Percentiles rank a stretch among this genome's conserved stretches.
These are phyloP conservation scores for Penicillium chermesinum DNA, from an alignment of 495 filamentous ascomycete species.

Conservation along the genomic window DNA sequence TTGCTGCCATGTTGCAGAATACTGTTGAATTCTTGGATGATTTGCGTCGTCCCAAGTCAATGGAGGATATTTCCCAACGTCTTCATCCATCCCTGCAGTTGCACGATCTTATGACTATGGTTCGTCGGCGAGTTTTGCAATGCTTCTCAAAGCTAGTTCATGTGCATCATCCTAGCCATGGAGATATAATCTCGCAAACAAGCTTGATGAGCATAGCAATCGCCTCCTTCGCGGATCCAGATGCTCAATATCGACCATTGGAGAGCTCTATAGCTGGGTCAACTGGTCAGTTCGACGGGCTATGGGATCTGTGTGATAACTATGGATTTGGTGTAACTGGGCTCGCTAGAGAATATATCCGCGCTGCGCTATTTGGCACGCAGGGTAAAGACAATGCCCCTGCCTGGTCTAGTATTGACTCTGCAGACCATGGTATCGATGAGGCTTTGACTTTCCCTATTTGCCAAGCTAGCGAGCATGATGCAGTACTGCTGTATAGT, in stretches of 20 bases:
- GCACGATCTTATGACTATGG: constrained; percentile 91
- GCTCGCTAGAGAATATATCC: constrained; percentile 70
- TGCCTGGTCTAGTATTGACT: constrained; percentile 57
- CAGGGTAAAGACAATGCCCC: constrained; percentile 52
- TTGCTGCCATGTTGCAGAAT: constrained; percentile 92
- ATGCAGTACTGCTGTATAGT: constrained; percentile 78
- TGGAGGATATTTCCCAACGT: constrained; percentile 81
- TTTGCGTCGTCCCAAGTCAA: constrained; percentile 74
- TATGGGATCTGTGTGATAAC: constrained; percentile 96
- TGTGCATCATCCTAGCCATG: constrained; percentile 72
- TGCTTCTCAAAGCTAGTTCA: constrained; percentile 89
- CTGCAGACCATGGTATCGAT: constrained; percentile 66
- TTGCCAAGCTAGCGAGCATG: constrained; percentile 80
- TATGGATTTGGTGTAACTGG: constrained; percentile 90
- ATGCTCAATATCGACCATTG: constrained; percentile 75
- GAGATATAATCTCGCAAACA: constrained; percentile 81
- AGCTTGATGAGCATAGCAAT: constrained; percentile 91
- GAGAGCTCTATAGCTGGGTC: constrained; percentile 90
- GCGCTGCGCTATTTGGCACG: constrained; percentile 65
- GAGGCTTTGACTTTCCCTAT: constrained; percentile 66
- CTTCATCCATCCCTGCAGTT: constrained; percentile 84
- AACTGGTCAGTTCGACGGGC: constrained; percentile 80
- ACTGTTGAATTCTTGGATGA: constrained; percentile 82
- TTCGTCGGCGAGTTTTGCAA: constrained; percentile 85
- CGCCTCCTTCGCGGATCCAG: constrained; percentile 88